phyloP scores from a whole-genome alignment of 495 filamentous ascomycete species.

The Aspergillus cavernicola region DNA sequence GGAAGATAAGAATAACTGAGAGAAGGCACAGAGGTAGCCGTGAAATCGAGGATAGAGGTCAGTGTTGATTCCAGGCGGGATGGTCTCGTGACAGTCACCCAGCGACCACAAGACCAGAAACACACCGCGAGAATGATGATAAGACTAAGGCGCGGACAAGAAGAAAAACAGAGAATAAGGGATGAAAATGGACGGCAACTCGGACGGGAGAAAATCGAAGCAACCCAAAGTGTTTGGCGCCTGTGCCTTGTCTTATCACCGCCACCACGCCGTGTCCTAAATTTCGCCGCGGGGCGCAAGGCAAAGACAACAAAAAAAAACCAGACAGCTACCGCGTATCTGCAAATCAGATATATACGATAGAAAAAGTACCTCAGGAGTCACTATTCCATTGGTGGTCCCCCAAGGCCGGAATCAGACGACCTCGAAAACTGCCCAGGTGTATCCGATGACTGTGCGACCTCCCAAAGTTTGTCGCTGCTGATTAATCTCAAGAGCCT shows the following conservation, averaged over 20 bases:
- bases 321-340: neutral
- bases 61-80: neutral
- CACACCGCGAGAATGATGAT: neutral
- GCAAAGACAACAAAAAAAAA: neutral
- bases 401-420: slow-evolving; percentile 1
- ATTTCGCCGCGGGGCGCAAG: slow-evolving; percentile 18
- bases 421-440: neutral
- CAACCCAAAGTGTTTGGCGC: neutral
- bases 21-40: neutral
- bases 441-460: neutral
- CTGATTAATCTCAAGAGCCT: too few relatives aligned
- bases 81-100: slow-evolving; percentile 22
- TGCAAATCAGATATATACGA: neutral
- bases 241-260: slow-evolving; percentile 4
- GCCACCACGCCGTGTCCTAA: slow-evolving; percentile 6
- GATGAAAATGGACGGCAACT: neutral
- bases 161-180: neutral
- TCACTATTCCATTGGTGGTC: too few relatives aligned
- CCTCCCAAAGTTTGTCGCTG: neutral
- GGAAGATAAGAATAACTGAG: slow-evolving; percentile 4
- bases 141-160: neutral
- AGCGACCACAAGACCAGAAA: slow-evolving; percentile 12
- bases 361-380: neutral
- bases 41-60: neutral
- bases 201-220: neutral